Percentiles rank a stretch among this genome's conserved stretches.
These are phyloP conservation scores for Candida buenavistaensis DNA, from an alignment of 1,139 yeast genomes.

Conservation along the genomic window DNA sequence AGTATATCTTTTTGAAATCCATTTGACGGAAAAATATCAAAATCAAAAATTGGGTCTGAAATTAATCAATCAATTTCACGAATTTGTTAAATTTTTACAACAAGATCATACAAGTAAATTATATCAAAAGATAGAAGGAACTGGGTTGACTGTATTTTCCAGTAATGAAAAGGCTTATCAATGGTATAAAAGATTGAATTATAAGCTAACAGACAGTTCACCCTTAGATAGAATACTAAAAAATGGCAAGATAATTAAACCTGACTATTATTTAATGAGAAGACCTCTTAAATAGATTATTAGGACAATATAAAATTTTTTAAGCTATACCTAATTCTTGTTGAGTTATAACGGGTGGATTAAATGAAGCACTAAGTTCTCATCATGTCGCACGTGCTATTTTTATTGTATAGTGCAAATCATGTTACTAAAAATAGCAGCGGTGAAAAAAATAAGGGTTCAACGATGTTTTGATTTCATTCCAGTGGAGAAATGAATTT, in stretches of 20 bases:
- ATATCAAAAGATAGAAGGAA: slow-evolving; percentile 22
- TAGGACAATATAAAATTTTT: too few species aligned
- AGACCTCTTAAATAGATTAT: not conserved
- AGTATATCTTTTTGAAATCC: slow-evolving; percentile 57
- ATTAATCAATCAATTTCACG: slow-evolving; percentile 33
- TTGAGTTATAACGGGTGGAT: too few species aligned
- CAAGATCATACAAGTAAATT: slow-evolving; percentile 5
- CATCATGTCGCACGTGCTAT: too few species aligned
- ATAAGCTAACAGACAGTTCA: slow-evolving; percentile 35
- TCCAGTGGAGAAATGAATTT: too few species aligned
- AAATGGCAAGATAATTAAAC: slow-evolving; percentile 38
- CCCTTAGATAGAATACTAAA: slow-evolving; percentile 45
- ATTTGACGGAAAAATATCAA: slow-evolving; percentile 34
- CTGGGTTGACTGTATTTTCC: slow-evolving; percentile 52
- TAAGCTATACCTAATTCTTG: too few species aligned
- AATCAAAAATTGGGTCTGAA: slow-evolving; percentile 32
- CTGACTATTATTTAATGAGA: slow-evolving; percentile 36
- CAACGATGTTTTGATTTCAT: too few species aligned
- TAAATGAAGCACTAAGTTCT: too few species aligned
- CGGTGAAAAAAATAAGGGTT: too few species aligned
- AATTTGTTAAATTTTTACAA: slow-evolving; percentile 20
- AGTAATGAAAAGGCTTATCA: slow-evolving; percentile 40
- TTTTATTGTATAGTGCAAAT: too few species aligned
- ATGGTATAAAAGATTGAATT: slow-evolving; percentile 48
- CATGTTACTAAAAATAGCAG: too few species aligned